A percentile compares a stretch with the other conserved stretches of the same genome.
Conservation (phyloP, 2,329 filamentous ascomycete species). For the Fusarium verticillioides region DNA sequence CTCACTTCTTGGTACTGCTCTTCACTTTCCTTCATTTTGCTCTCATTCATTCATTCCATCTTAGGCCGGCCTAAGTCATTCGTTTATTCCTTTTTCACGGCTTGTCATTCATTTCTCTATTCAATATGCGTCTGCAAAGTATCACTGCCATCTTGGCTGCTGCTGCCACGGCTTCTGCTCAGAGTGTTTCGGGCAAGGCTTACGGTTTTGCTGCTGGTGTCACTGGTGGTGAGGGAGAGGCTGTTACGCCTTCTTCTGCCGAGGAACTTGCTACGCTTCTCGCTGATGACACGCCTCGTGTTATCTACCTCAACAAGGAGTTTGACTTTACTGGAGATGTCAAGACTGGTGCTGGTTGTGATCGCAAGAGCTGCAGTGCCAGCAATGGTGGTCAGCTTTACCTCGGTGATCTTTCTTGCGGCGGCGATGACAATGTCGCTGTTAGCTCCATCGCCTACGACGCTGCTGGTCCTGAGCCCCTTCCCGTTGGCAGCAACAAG, state of each 20-base stretch:
- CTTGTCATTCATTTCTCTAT: neutral
- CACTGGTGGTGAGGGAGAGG: conserved; percentile 61
- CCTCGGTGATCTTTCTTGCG: conserved; percentile 46
- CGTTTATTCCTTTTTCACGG: neutral
- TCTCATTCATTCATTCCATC: conserved; percentile 1
- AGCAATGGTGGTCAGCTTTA: conserved; percentile 44
- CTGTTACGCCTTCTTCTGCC: conserved; percentile 55
- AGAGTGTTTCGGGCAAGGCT: conserved; percentile 44
- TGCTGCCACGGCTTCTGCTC: conserved; percentile 38
- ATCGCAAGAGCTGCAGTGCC: conserved; percentile 46
- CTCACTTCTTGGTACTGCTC: neutral
- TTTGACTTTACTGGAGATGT: conserved; percentile 44
- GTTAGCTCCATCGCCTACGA: conserved; percentile 46
- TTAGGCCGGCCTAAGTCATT: conserved; percentile 14
- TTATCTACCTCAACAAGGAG: conserved; percentile 43
- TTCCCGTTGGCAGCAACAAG: conserved; percentile 46
- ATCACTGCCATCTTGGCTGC: conserved; percentile 29
- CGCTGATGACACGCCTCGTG: conserved; percentile 42
- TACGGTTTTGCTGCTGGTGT: conserved; percentile 52
- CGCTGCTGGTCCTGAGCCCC: conserved; percentile 36
- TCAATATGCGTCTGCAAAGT: conserved; percentile 2
- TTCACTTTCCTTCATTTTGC: neutral
- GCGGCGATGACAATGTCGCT: conserved; percentile 36
- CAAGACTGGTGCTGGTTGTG: conserved; percentile 41
- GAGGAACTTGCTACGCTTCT: conserved; percentile 54